Base-by-base conservation (phyloP, 2,329 filamentous ascomycete species). In the Talaromyces atroroseus region DNA sequence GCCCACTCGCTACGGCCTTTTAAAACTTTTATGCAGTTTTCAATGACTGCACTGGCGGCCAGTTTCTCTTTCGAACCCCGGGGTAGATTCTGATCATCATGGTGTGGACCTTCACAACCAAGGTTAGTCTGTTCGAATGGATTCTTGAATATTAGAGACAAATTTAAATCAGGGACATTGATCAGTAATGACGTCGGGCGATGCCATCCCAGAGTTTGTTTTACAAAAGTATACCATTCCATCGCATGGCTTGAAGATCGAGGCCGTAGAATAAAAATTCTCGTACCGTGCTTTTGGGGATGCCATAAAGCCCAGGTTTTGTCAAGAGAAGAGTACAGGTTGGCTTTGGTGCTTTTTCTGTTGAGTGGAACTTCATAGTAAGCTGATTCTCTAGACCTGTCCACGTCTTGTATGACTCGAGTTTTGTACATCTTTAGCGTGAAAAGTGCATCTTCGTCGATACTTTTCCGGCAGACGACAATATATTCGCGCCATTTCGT, bases 191-290 rank as follows among this genome's bases (percentile, higher is more conserved):
- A 79, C 38, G 76, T 74, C 4, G 82, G 76, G 54, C 82, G 77
- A 47, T 77, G 74, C 77, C 79, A 82, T 38, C 85, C 85, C 20
- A 87, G 71, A 7, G 80, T 74, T 52, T 82, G 80, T 12, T 80
- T 76, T 14, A 88, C 72, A 60, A 87, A 87, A 0, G 84, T 86
- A 65, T 84, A 87, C 85, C 85, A 88, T 65, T 88, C 85, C 10
- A 85, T 80, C 6, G 83, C 81, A 62, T 81, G 82, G 5, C 82
- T 80, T 2, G 79, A 76, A 18, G 84, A 85, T 12, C 81, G 78
- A 5, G 84, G 78, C 29, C 82, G 79, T 68, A 88, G 78, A 58
- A 87, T 83, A 60, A 80, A 82, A 52, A 88, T 85, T 34, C 76
- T 76, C 1, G 81, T 84, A 2, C 82, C 79, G 18, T 68, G 71